These are phyloP conservation scores for Colletotrichum cordylinicola DNA, from an alignment of 2,329 filamentous ascomycete species.

Conservation along the genomic window DNA sequence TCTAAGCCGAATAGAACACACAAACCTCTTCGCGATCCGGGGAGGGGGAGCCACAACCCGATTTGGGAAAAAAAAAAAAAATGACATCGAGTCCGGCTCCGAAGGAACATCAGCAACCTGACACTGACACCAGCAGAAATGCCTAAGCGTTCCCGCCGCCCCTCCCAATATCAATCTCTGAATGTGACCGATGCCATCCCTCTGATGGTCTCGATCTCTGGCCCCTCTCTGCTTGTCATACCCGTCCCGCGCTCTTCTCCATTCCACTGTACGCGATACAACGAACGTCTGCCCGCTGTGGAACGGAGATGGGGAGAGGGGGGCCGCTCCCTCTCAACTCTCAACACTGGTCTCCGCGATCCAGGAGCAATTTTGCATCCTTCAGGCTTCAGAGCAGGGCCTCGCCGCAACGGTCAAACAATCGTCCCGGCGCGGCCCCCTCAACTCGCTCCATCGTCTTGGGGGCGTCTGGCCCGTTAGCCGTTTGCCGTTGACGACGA, in stretches of 20 bases:
- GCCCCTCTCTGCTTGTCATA: neutral
- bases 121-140: neutral
- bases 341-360: neutral
- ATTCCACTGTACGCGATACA: constrained; percentile 20
- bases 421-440: neutral
- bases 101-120: neutral
- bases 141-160: neutral
- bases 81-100: neutral
- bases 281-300: constrained; percentile 4
- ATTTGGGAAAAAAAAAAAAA: neutral
- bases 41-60: neutral
- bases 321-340: neutral
- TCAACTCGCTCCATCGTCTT: neutral
- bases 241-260: constrained; percentile 4
- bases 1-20: neutral
- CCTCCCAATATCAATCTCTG: neutral
- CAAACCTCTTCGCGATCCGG: neutral
- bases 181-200: neutral
- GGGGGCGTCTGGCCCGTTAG: neutral
- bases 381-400: neutral
- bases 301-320: constrained; percentile 1
- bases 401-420: neutral
- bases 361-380: neutral
- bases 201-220: neutral
- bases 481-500: neutral